Percentiles rank a stretch among this genome's conserved stretches.
Conservation (phyloP, 1,139 yeast species). For the Candida anutae region DNA sequence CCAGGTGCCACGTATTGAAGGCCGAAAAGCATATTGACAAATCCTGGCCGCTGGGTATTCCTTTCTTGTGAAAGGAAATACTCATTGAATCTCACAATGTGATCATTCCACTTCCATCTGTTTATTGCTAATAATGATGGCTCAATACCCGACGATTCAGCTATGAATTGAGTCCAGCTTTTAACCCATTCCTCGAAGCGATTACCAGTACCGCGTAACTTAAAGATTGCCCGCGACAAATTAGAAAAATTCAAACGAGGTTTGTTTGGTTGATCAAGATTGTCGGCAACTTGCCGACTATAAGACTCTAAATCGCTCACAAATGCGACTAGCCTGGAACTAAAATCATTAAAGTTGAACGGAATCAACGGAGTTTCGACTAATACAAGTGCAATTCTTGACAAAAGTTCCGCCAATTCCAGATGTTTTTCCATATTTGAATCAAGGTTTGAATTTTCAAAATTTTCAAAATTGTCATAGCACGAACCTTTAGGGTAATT, state of each 20-base stretch:
- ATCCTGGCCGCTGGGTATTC: constrained; percentile 53
- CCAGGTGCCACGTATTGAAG: constrained; percentile 54
- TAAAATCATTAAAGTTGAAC: constrained; percentile 47
- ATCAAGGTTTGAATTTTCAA: constrained; percentile 41
- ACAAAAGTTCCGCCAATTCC: constrained; percentile 50
- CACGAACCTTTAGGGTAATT: constrained; percentile 57
- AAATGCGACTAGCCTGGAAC: constrained; percentile 35
- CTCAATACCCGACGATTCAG: constrained; percentile 40
- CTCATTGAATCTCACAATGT: constrained; percentile 48
- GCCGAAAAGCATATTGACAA: constrained; percentile 63
- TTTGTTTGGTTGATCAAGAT: constrained; percentile 9
- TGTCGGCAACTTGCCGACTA: constrained; percentile 17
- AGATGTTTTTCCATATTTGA: constrained; percentile 50
- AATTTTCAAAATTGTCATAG: constrained; percentile 56
- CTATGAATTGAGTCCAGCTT: constrained; percentile 45
- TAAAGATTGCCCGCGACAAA: constrained; percentile 17
- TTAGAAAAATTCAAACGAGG: constrained; percentile 20
- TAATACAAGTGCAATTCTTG: constrained; percentile 45
- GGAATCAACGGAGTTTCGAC: constrained; percentile 77
- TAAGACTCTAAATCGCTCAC: constrained; percentile 43
- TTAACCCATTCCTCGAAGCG: constrained; percentile 36
- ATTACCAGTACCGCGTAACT: constrained; percentile 15
- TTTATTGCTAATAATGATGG: constrained; percentile 64
- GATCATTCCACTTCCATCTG: constrained; percentile 76
- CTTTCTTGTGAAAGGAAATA: constrained; percentile 25